A percentile compares a stretch with the other conserved stretches of the same genome.
Conservation (phyloP, 176 grass and related monocot genomes). For the Cocos nucifera region DNA sequence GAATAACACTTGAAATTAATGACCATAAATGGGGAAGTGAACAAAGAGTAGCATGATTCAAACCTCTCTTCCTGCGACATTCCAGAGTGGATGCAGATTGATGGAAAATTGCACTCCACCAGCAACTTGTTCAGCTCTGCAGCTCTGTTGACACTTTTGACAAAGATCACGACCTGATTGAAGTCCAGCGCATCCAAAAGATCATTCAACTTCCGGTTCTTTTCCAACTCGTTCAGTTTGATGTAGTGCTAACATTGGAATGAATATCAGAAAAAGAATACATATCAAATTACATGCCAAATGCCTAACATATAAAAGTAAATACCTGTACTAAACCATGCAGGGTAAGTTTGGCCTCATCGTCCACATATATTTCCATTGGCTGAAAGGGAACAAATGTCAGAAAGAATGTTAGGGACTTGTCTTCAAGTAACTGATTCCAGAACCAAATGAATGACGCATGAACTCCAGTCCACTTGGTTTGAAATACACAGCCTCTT, state of each 20-base stretch:
- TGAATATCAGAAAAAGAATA: neutral
- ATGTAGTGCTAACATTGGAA: slow-evolving; percentile 66
- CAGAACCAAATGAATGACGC: slow-evolving; percentile 47
- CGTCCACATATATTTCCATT: slow-evolving; percentile 99
- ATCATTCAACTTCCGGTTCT: slow-evolving; percentile 95
- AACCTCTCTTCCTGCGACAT: slow-evolving; percentile 95
- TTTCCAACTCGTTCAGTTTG: slow-evolving; percentile 80
- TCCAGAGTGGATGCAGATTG: slow-evolving; percentile 97
- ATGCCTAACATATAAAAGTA: neutral
- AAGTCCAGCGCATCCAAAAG: slow-evolving; percentile 97
- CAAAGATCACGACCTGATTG: slow-evolving; percentile 98
- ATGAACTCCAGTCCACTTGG: slow-evolving; percentile 25
- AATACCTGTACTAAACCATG: slow-evolving; percentile 96
- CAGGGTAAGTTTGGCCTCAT: slow-evolving; percentile 97
- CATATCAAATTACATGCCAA: neutral
- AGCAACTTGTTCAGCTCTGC: slow-evolving; percentile 97
- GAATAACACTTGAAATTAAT: no score
- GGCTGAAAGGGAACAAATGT: slow-evolving; percentile 93
- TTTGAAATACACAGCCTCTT: slow-evolving; percentile 13
- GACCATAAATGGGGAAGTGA: no score
- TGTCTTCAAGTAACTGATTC: slow-evolving; percentile 47
- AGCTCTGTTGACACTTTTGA: slow-evolving; percentile 86
- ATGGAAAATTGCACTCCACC: slow-evolving; percentile 92
- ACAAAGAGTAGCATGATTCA: neutral
- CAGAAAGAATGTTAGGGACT: slow-evolving; percentile 72